A percentile compares a stretch with the other conserved stretches of the same genome.
These are phyloP conservation scores for Solanum hybrid DNA, from an alignment of 305 asterid genomes.

Conservation along the genomic window DNA sequence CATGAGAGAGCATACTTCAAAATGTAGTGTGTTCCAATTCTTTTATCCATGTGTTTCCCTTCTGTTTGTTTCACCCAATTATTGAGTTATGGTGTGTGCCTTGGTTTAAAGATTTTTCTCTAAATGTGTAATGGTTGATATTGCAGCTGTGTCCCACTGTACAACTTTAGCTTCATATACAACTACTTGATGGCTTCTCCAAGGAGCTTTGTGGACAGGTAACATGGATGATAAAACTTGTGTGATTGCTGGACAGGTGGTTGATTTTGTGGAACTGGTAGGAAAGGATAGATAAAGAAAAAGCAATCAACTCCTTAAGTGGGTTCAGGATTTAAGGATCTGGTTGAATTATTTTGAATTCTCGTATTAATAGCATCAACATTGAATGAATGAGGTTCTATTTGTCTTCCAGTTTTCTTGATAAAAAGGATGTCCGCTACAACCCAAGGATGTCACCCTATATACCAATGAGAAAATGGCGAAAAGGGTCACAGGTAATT, in stretches of 20 bases:
- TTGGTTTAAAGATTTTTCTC: not conserved
- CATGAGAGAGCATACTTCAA: not conserved
- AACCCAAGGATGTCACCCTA: constrained; percentile 85
- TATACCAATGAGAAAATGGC: constrained; percentile 80
- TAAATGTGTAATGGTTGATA: constrained; percentile 6
- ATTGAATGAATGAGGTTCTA: not conserved
- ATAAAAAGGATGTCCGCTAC: constrained; percentile 72
- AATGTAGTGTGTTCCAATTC: not conserved
- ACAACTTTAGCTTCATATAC: constrained; percentile 89
- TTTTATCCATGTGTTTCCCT: not conserved
- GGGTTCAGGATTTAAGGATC: not conserved
- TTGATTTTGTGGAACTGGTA: not conserved
- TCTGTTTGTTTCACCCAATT: not conserved
- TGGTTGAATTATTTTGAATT: not conserved
- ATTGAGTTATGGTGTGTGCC: not conserved
- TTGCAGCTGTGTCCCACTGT: constrained; percentile 88
- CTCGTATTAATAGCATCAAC: not conserved
- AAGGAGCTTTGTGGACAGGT: constrained; percentile 97
- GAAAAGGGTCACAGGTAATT: constrained; percentile 95
- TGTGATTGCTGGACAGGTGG: not conserved
- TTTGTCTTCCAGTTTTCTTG: constrained; percentile 53
- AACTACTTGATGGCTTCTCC: constrained; percentile 72
- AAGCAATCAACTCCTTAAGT: not conserved
- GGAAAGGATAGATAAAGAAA: not conserved
- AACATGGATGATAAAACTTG: not conserved